These are phyloP conservation scores for Solanum bulbocastanum DNA, from an alignment of 257 asterid genomes.

Conservation along the genomic window DNA sequence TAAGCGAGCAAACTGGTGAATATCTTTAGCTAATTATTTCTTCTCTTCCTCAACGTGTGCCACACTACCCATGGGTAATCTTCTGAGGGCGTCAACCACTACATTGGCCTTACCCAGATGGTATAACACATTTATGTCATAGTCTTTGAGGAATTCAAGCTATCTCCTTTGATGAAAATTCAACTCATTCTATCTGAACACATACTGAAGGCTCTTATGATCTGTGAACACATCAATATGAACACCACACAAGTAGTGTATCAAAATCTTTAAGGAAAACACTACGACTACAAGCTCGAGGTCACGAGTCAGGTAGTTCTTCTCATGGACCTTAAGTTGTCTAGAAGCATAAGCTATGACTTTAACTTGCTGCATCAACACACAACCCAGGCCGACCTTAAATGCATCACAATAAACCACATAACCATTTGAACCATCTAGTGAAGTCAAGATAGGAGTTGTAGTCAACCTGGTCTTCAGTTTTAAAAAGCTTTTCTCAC, in stretches of 20 bases:
- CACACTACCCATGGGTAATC: neutral
- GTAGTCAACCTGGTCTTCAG: neutral
- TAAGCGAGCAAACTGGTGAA: fast-evolving
- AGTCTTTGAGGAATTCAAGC: neutral
- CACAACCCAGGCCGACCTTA: neutral
- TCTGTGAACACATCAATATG: too few species aligned
- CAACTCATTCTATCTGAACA: neutral
- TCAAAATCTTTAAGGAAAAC: neutral
- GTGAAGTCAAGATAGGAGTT: neutral
- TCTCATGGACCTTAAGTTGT: neutral
- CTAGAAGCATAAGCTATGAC: fast-evolving
- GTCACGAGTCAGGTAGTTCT: neutral
- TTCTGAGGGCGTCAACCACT: neutral
- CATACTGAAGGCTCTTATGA: neutral
- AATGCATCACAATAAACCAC: neutral
- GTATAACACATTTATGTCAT: too few species aligned
- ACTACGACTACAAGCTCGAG: neutral
- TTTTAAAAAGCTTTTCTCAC: too few species aligned
- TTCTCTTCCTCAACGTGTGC: too few species aligned
- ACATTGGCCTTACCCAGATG: neutral
- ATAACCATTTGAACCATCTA: neutral
- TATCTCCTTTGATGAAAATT: too few species aligned
- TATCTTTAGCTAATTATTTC: too few species aligned
- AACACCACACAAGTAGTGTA: neutral
- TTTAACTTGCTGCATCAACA: neutral